Base-by-base conservation (phyloP, 768 basidiomycete genomes). In the Psilocybe cyanescens region DNA sequence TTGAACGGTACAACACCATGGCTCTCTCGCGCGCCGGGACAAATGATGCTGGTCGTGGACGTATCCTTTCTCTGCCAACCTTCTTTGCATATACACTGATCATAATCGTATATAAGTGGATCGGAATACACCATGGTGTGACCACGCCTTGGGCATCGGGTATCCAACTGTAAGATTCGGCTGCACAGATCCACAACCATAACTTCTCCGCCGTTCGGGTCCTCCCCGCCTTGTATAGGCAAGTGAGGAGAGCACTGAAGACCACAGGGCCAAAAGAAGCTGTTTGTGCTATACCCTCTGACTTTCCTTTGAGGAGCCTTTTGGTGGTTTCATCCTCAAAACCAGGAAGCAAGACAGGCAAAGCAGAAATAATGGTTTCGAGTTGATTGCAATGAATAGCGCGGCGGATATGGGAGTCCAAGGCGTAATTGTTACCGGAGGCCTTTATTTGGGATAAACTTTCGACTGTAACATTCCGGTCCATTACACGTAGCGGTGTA, bases 21-120 rank as follows among this genome's bases (percentile, higher is more conserved):
- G 47, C 60, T 9, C 30, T 39, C 7, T 50, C 29, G 2, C 58
- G 57, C 16, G 53, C 14, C 14, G 41, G 41, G 41, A 11, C 6
- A 35, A 35, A 35, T 35, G 33, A 35, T 7, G 6, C 11, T 35
- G 33, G 33, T 7, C 11, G 6, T 35, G 6, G 33, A 35, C 7
- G 33, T 35, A n/a, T 9, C 8, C 11, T 46, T 57, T 48, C 30
- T 48, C 35, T 56, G 31, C 29, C 71, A n/a, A 79, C 80, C 68
- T 84, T 81, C 3, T 70, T 66, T 1, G 76, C 81, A 63, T 90
- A 92, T 33, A 83, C 75, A 50, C 86, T 79, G 58, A 94, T 70
- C 86, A 93, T 91, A 52, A 83, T 74, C 1, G 90, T 93, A 70
- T 91, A 94, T 1, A 89, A 86, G 8, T 86, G 78, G 2, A 87